Base-by-base conservation (phyloP, 441 rosid species). In the Populus hybrid region DNA sequence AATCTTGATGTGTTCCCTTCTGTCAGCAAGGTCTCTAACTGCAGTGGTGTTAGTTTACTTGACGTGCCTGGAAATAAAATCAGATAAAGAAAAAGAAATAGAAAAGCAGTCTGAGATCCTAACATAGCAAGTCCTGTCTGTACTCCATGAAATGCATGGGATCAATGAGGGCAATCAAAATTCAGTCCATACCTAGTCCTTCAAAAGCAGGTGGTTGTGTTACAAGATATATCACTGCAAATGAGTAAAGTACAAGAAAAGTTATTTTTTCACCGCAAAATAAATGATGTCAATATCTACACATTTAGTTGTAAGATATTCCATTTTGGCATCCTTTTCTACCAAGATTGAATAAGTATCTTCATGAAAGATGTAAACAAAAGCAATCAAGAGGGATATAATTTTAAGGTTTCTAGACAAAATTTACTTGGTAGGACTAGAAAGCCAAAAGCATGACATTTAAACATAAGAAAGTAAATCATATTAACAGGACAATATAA, bases 41-140 rank as follows among this genome's bases (percentile, higher is more conserved):
- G 98, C 79, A 92, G 82, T 2, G 99, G 99, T 40, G 99, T 95
- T 70, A 92, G 80, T 88, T 88, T 95, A 83, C 66, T 85, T 9
- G 92, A 79, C 66, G 84, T 72, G 78, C 98, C 99, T 95, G 85
- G 76, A 82, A 84, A 67, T 6, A 67, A 73, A 77, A 69, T 69
- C 12, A 42, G 65, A 76, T 54, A 20, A 18, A 36, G 65, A 67
- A 65, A 14, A 46, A 3, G 14, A 46, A 12, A 46, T 14, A 46
- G 24, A 63, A 70, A 16, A 36, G 59, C 59, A 78, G 74, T 40
- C 68, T 75, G 57, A 73, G 63, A 28, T 20, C 42, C 40, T 50
- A 69, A 54, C 68, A 40, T 59, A 73, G 23, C 21, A 79, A 34
- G 42, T 66, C 28, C 23, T 69, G 24, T 32, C 69, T 67, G 28